Base-by-base conservation (phyloP, 2,329 filamentous ascomycete species). In the Cladobotryum protrusum region DNA sequence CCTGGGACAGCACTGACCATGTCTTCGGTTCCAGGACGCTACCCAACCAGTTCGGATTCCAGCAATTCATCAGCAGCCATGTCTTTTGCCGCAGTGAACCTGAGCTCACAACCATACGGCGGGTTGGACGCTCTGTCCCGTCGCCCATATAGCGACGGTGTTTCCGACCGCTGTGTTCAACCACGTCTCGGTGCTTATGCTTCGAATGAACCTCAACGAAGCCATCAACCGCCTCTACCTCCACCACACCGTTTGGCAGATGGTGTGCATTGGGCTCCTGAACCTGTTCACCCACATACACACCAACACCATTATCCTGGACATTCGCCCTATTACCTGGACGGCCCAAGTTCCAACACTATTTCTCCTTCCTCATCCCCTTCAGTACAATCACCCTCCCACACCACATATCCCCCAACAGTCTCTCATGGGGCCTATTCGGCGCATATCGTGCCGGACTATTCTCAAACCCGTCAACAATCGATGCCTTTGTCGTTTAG, bases 181-280 rank as follows among this genome's bases (percentile, higher is more conserved):
- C 53, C 48, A 39, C 43, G 43, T 24, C 47, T 46, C 19, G 42
- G 63, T 33, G 56, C 56, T 49, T 61, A 63, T 51, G 49, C 59
- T 6, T 54, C 59, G 50, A 56, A 59, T 53, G 60, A 58, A 41
- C 56, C 58, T 39, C 63, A 59, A 14, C 60, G 67, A 43, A 45
- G 52, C 32, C 47, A 57, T 19, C 60, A 58, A 44, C 52, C 62
- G 6, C 64, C 63, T 44, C 56, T 62, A 5, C 64, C 63, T 44
- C 56, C 63, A 33, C 59, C 62, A 3, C 54, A 58, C 17, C 55
- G 53, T 39, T 48, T 64, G 34, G 49, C 60, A 40, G 53, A 55
- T 13, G 59, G 54, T 44, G 43, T 41, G n/a, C 56, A 56, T 17
- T 56, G 49, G 24, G 49, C 51, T 34, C 43, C 47, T 20, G 50